Base-by-base conservation (phyloP, 495 filamentous ascomycete species). In the Hypomontagnella monticulosa region DNA sequence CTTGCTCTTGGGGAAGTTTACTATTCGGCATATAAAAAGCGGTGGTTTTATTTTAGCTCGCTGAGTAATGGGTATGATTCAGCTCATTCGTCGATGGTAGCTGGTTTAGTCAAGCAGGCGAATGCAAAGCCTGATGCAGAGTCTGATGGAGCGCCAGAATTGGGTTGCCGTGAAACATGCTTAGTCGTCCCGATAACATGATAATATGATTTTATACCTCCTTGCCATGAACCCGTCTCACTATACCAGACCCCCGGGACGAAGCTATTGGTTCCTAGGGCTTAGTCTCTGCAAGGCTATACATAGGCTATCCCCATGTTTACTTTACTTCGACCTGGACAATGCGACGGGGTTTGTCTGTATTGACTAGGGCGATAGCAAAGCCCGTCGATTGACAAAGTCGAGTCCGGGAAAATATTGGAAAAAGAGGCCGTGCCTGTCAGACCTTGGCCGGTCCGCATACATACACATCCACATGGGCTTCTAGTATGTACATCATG, bases 1-100 rank as follows among this genome's bases (percentile, higher is more conserved):
- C 19, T 49, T 12, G 16, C 23, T 32, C 27, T 27, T 2, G 34
- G 27, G 16, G 18, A 27, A 54, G 14, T 3, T 40, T 42, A 50
- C 52, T 47, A 40, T 53, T 56, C 40, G 30, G 38, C 50, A 51
- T 43, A 19, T 48, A 57, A 40, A 40, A 37, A 51, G 47, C 57
- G 56, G 56, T 69, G 66, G 46, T 68, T 69, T 69, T 54, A 64
- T 69, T 69, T 69, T 69, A 69, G 60, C 63, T 57, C 46, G 60
- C 60, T 69, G 66, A 69, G 23, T 64, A 69, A 64, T 44, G 49
- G n/a, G 50, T 0, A 52, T 36, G 50, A 3, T 12, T 16, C 38
- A 11, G 33, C 14, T 53, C 16, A 63, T 69, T 69, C 66, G 66
- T 61, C 56, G 20, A 51, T 20, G 41, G 4, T 37, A 33, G 9